A percentile compares a stretch with the other conserved stretches of the same genome.
These are phyloP conservation scores for Rhodotorula sp. DNA, from an alignment of 1,284 basidiomycete genomes.

Conservation along the genomic window DNA sequence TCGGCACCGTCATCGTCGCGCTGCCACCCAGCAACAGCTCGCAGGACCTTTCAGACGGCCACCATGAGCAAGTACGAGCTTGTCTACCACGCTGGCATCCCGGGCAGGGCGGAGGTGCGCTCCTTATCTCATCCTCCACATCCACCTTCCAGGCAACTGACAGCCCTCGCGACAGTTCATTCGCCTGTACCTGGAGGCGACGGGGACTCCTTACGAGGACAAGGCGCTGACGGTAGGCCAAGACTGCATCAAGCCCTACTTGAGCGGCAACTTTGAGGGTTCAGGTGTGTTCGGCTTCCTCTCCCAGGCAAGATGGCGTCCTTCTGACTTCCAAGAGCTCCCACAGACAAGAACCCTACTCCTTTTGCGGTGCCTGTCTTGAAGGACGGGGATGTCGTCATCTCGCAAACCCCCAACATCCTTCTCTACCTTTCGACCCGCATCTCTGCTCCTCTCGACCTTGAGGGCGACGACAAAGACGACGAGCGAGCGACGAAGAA, in stretches of 20 bases:
- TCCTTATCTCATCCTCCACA: too few species aligned
- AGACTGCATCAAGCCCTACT: slow-evolving; percentile 18
- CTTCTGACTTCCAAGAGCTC: not conserved
- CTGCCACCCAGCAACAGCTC: not conserved
- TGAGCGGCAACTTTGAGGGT: slow-evolving; percentile 24
- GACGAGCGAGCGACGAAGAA: slow-evolving; percentile 27
- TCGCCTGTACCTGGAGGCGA: slow-evolving; percentile 36
- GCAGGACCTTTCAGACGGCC: not conserved
- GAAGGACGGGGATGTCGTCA: slow-evolving; percentile 29
- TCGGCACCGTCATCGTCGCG: too few species aligned
- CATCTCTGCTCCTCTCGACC: slow-evolving; percentile 52
- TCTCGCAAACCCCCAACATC: slow-evolving; percentile 46
- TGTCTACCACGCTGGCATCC: slow-evolving; percentile 36
- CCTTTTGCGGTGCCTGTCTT: slow-evolving; percentile 51
- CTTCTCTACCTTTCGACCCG: slow-evolving; percentile 47
- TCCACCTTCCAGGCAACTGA: not conserved
- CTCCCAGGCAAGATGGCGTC: not conserved
- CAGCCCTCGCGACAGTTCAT: slow-evolving; percentile 20
- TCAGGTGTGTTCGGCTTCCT: not conserved
- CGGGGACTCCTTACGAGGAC: slow-evolving; percentile 29
- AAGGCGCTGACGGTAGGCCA: slow-evolving; percentile 20
- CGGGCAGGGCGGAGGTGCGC: slow-evolving; percentile 34
- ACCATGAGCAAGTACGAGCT: slow-evolving; percentile 21
- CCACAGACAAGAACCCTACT: slow-evolving; percentile 33
- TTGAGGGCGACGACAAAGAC: slow-evolving; percentile 3